Conservation (phyloP, 495 filamentous ascomycete species). For the Pyronema domesticum region DNA sequence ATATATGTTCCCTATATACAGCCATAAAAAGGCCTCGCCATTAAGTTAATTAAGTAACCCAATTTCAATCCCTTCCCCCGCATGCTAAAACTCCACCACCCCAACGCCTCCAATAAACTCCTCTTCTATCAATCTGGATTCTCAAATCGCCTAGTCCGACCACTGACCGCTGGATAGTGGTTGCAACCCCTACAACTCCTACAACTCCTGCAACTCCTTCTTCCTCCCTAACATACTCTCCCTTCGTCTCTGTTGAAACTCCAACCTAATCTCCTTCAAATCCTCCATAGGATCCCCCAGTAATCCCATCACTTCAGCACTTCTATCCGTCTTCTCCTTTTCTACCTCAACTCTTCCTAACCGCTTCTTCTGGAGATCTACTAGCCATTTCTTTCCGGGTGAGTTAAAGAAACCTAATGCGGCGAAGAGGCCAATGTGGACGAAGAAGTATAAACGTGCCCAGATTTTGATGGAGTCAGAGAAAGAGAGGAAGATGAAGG, state of each 20-base stretch:
- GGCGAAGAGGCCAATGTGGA: conserved; percentile 43
- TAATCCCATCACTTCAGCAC: conserved; percentile 44
- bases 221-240: not conserved
- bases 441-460: conserved; percentile 80
- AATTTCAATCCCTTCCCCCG: too few relatives aligned
- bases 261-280: conserved; percentile 58
- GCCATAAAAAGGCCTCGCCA: too few relatives aligned
- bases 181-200: too few relatives aligned
- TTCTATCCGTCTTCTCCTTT: conserved; percentile 10
- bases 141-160: too few relatives aligned
- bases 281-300: conserved; percentile 59
- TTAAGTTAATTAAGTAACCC: too few relatives aligned
- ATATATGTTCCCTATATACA: too few relatives aligned
- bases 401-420: conserved; percentile 63
- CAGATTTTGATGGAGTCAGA: conserved; percentile 50
- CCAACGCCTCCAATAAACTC: too few relatives aligned
- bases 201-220: too few relatives aligned
- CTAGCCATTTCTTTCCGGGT: conserved; percentile 48
- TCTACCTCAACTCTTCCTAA: conserved; percentile 6
- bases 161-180: too few relatives aligned
- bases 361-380: conserved; percentile 37
- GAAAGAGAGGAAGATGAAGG: conserved; percentile 68
- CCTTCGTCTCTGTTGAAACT: conserved; percentile 32
- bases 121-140: too few relatives aligned
- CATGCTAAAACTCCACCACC: too few relatives aligned